Conservation (phyloP, 805 yeast genomes). For the Nakazawaea anatomiae region DNA sequence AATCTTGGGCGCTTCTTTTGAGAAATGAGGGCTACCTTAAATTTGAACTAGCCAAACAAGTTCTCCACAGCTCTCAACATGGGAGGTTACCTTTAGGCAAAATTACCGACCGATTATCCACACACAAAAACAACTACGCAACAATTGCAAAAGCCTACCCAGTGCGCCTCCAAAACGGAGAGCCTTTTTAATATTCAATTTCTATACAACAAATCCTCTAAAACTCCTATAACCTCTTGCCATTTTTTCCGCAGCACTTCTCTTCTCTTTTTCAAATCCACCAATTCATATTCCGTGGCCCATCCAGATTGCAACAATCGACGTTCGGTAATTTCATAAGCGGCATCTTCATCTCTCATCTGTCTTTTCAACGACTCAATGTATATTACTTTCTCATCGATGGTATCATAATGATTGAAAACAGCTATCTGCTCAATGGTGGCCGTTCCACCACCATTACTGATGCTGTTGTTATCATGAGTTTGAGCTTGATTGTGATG, state of each 20-base stretch:
- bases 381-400: constrained; percentile 6
- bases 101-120: too few species aligned
- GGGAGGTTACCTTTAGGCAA: too few species aligned
- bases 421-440: background rate
- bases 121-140: too few species aligned
- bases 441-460: background rate
- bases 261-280: constrained; percentile 5
- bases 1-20: too few species aligned
- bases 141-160: too few species aligned
- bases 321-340: constrained; percentile 6
- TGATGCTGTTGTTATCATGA: background rate
- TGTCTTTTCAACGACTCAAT: constrained; percentile 9
- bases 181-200: too few species aligned
- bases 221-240: constrained; percentile 1
- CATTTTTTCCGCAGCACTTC: constrained; percentile 2
- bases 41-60: too few species aligned
- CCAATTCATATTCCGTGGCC: constrained; percentile 1
- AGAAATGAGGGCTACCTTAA: too few species aligned
- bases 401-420: constrained; percentile 6
- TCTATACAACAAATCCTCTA: constrained; percentile 6
- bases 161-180: too few species aligned
- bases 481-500: background rate
- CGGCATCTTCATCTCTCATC: constrained; percentile 7
- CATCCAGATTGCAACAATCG: constrained; percentile 8
- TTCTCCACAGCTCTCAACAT: too few species aligned